These are phyloP conservation scores for Sugiyamaella grinbergsii DNA, from an alignment of 1,139 yeast genomes.

Conservation along the genomic window DNA sequence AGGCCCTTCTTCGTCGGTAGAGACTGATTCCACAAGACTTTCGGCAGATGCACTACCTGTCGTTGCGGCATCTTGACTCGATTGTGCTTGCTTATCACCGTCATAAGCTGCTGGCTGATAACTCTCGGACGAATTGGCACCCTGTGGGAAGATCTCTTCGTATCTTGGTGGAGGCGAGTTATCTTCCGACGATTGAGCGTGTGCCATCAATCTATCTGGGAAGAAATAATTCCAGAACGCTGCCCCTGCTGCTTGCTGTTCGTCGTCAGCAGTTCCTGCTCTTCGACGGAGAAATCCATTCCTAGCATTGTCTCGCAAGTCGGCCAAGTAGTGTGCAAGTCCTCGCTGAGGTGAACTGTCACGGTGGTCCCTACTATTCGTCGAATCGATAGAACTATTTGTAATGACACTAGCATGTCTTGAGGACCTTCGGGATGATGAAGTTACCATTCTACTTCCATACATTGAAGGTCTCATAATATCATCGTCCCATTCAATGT, in stretches of 20 bases:
- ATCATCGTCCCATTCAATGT: slow-evolving; percentile 14
- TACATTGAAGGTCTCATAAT: slow-evolving; percentile 5
- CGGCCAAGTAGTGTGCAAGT: slow-evolving; percentile 24
- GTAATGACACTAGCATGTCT: slow-evolving; percentile 11
- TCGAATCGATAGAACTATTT: neutral
- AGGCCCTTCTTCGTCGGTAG: slow-evolving; percentile 24
- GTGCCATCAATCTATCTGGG: slow-evolving; percentile 18
- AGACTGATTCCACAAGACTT: slow-evolving; percentile 8
- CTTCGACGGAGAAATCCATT: slow-evolving; percentile 18
- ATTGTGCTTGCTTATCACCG: slow-evolving; percentile 19
- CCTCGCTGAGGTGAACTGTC: slow-evolving; percentile 7
- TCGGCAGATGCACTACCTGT: slow-evolving; percentile 15
- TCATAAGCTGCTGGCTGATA: slow-evolving; percentile 38
- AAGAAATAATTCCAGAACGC: slow-evolving; percentile 18
- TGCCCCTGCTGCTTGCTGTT: slow-evolving; percentile 1
- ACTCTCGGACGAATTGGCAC: slow-evolving; percentile 45
- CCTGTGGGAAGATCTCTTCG: slow-evolving; percentile 78
- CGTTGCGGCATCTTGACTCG: slow-evolving; percentile 19
- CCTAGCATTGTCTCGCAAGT: slow-evolving; percentile 25
- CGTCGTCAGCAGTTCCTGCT: neutral
- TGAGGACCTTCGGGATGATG: slow-evolving; percentile 12
- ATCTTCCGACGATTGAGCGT: slow-evolving; percentile 14
- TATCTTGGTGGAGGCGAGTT: slow-evolving; percentile 58
- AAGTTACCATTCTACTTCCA: neutral
- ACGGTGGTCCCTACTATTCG: neutral